Percentiles rank a stretch among this genome's conserved stretches.
Conservation (phyloP, 2,329 filamentous ascomycete species). For the Cercospora janseana region DNA sequence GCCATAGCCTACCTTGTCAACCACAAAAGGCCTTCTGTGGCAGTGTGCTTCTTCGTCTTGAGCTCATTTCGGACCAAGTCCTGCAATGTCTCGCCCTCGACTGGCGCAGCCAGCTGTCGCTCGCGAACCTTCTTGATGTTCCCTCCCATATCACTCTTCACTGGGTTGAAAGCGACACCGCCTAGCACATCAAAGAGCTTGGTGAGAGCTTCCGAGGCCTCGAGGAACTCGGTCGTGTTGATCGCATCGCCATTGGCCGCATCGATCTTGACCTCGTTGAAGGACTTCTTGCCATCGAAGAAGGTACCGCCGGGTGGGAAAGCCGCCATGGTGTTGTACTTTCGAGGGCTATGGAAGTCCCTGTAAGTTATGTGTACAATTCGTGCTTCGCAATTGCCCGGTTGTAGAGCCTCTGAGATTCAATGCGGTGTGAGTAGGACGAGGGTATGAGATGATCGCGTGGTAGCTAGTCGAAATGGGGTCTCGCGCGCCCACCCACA, state of each 20-base stretch:
- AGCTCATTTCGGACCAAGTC: slow-evolving; percentile 82
- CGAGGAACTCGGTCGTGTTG: slow-evolving; percentile 81
- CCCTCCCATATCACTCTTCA: slow-evolving; percentile 86
- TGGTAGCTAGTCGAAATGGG: too few species aligned
- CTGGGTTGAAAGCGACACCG: slow-evolving; percentile 75
- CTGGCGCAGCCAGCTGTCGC: slow-evolving; percentile 72
- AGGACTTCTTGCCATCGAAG: slow-evolving; percentile 82
- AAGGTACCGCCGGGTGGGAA: slow-evolving; percentile 65
- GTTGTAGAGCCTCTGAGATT: not conserved
- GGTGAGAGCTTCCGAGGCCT: slow-evolving; percentile 82
- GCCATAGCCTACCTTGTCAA: slow-evolving; percentile 70
- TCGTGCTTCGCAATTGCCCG: not conserved
- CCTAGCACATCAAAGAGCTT: slow-evolving; percentile 73
- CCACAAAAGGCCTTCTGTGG: slow-evolving; percentile 89
- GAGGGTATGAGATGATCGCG: not conserved
- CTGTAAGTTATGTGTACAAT: too few species aligned
- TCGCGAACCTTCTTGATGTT: slow-evolving; percentile 97
- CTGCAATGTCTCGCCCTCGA: slow-evolving; percentile 80
- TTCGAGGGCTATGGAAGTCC: too few species aligned
- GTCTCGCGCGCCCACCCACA: too few species aligned
- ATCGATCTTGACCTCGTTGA: slow-evolving; percentile 76
- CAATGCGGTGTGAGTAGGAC: slow-evolving; percentile 1
- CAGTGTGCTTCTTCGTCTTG: slow-evolving; percentile 82
- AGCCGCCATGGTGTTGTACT: slow-evolving; percentile 18
- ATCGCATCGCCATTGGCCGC: slow-evolving; percentile 72